Conservation (phyloP, 2,329 filamentous ascomycete species). For the Aspergillus bombycis region DNA sequence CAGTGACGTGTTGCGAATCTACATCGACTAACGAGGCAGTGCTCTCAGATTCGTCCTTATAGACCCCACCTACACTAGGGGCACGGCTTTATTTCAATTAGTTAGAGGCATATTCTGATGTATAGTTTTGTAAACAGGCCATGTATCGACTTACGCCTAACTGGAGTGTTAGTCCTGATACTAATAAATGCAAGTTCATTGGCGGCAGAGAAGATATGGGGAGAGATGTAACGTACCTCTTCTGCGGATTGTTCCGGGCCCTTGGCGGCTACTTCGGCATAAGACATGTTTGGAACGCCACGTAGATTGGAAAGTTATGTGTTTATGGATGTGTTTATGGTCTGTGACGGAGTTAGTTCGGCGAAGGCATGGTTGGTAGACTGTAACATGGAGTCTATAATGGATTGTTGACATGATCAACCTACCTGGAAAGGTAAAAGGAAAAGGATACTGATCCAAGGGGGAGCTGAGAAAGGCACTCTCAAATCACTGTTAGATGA, state of each 20-base stretch:
- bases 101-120: background rate
- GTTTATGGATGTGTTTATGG: background rate
- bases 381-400: background rate
- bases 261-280: constrained; percentile 52
- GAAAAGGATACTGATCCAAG: background rate
- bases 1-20: constrained; percentile 49
- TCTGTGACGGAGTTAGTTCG: constrained; percentile 6
- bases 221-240: constrained; percentile 43
- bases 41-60: constrained; percentile 44
- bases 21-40: constrained; percentile 51
- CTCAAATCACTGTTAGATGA: background rate
- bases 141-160: constrained; percentile 41
- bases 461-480: background rate
- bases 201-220: background rate
- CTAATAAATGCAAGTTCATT: background rate
- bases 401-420: background rate
- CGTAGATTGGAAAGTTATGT: constrained; percentile 1
- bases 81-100: constrained; percentile 40
- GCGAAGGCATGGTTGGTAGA: background rate
- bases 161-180: constrained; percentile 16
- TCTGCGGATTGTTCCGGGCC: constrained; percentile 51
- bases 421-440: background rate
- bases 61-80: constrained; percentile 41
- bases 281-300: constrained; percentile 44
- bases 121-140: background rate